Evolutionary conservation across 768 basidiomycete genomes (phyloP), one percentile per base, ranked within the genome.

Genomic region (Leccinum ochraceum): DNA sequence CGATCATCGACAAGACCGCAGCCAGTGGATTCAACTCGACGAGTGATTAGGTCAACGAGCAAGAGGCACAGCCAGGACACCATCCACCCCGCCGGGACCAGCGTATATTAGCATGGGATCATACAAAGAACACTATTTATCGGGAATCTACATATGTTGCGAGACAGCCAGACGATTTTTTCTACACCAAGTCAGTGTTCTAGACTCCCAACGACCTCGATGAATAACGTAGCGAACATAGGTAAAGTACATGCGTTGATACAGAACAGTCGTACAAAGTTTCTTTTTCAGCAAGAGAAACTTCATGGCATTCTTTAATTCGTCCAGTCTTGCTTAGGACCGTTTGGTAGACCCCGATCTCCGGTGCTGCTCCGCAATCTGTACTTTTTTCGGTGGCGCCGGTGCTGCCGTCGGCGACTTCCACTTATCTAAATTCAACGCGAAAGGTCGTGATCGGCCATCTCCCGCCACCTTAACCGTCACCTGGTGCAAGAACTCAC

Each of bases 371-470:
- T 62, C 56, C 51, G 60, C 55, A 32, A 68, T 67, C 49, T 67
- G 65, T 24, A 71, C 64, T 49, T 30, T 64, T 58, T 63, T 69
- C 42, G n/a, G 42, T 20, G 42, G 42, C 42, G n/a, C n/a, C n/a
- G 42, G 42, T 20, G 62, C 60, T 1, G 71, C 63, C 6, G 53
- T 49, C 46, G 65, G 16, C 6, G 66, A 60, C 44, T 63, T 71
- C 71, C 69, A 72, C 59, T 60, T 72, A 39, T 71, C 71, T 73
- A 36, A 20, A 44, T 44, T 44, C 42, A 30, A 50, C 24, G 4
- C 14, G 10, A 16, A 44, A n/a, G 8, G 49, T 26, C 6, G 10
- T 28, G 13, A 46, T 36, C 16, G 32, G 44, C 34, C 7, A 39
- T 44, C 3, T 9, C 48, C 24, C 11, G 34, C 59, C 17, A 42